Evolutionary conservation across 345 rosid species (phyloP), one percentile per base, ranked within the genome.

Genomic region (Citrus unshiu): DNA sequence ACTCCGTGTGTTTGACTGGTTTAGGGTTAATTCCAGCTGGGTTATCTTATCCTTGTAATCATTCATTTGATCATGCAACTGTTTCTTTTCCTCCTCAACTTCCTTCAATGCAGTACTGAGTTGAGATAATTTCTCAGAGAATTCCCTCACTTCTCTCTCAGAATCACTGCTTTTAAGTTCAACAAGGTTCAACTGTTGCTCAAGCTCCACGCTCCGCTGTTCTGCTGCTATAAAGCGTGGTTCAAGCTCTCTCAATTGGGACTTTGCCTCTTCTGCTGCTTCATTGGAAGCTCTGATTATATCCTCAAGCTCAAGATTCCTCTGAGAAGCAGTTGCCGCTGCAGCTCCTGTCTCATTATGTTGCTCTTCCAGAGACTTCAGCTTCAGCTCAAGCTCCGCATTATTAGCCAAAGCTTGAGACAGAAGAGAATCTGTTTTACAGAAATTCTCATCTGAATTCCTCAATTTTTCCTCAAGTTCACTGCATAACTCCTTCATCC

Each of bases 131-230:
- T 91, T 92, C 32, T 80, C 90, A 46, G 91, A 84, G 61, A 85
- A 79, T 77, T 87, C 93, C 62, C 81, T 87, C 65, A 81, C 65
- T 82, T 95, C 93, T 83, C 81, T 83, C 82, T 92, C 91, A 68
- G 91, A 81, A 46, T 91, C 90, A 59, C 78, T 83, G 67, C 88
- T 80, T 85, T 86, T 93, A 61, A 84, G 80, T 80, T 85, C 89
- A 46, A 86, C 80, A 51, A 86, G 49, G 84, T 84, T 92, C 66
- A 90, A 68, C 76, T 90, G 93, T 81, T 90, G 88, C 81, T 96
- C 93, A 78, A 94, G 90, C 90, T 93, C 97, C 74, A 86, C 85
- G 35, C 82, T 94, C 88, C 81, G 91, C 85, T 92, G 91, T 83
- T 93, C 97, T 46, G 90, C 87, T 61, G 91, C 93, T 70, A 84